Base-by-base conservation (phyloP, 1,284 basidiomycete species). In the Malassezia sp. region DNA sequence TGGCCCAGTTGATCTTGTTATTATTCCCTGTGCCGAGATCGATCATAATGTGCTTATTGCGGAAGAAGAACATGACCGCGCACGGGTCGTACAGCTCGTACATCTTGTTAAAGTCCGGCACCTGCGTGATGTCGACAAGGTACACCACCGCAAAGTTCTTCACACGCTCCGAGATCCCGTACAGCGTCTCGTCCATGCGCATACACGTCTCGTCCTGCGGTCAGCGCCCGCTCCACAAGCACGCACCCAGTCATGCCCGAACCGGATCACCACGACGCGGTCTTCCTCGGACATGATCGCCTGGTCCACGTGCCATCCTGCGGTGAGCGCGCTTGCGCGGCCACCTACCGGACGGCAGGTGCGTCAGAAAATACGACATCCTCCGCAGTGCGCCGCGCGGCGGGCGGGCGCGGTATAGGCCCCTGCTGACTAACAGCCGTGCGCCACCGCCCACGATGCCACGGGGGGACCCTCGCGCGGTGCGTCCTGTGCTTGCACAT, bases 11-110 rank as follows among this genome's bases (percentile, higher is more conserved):
- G 35, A 95, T 93, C 75, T 99, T 97, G 75, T 97, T 97, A 74
- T 99, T 97, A 74, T 99, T 96, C 75, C 93, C 91, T 39, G 91
- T 97, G 12, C 91, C 90, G 59, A 95, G 75, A 79, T 96, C 91
- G 68, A 97, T 95, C 91, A 97, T 96, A 74, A 97, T 99, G 69
- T 99, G 91, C 72, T 97, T 93, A 74, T 95, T 95, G 31, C 89
- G 64, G 41, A 53, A 65, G 40, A 69, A 65, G 43, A 63, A 56
- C 58, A 66, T 60, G 38, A 53, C 51, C 20, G 60, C 52, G 42
- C 63, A 61, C 26, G 39, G 39, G 48, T 56, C 56, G 51, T 58
- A 58, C 23, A 57, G 50, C 43, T 45, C 41, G 61, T 79, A 53
- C 57, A 85, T 89, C 81, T 68, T 97, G 74, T 91, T 97, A 73